These are phyloP conservation scores for Fusarium bactridioides DNA, from an alignment of 2,329 filamentous ascomycete species.

Conservation along the genomic window DNA sequence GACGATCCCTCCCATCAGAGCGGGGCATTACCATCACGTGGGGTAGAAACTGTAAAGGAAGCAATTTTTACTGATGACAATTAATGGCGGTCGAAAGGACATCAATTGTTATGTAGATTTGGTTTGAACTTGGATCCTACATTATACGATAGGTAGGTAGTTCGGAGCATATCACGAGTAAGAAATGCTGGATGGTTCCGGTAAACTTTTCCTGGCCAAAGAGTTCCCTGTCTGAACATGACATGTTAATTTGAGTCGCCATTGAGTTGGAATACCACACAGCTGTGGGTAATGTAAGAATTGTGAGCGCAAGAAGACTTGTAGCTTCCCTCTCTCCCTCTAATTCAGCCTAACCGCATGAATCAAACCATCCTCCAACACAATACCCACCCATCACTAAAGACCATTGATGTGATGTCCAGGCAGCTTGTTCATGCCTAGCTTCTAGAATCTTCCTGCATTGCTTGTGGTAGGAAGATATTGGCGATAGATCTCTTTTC, in stretches of 20 bases:
- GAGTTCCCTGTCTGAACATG: background rate
- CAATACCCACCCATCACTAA: background rate
- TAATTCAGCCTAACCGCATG: background rate
- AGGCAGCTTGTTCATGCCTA: background rate
- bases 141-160: background rate
- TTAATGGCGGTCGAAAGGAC: background rate
- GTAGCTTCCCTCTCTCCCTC: background rate
- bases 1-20: slow-evolving; percentile 23
- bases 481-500: background rate
- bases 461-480: background rate
- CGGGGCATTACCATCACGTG: slow-evolving; percentile 31
- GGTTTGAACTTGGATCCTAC: background rate
- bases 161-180: slow-evolving; percentile 6
- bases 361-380: background rate
- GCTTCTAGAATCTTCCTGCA: background rate
- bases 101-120: background rate
- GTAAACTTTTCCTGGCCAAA: background rate
- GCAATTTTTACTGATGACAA: background rate
- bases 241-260: background rate
- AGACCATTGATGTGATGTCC: background rate
- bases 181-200: background rate
- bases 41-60: background rate
- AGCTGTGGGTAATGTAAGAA: background rate
- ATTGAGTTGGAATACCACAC: background rate
- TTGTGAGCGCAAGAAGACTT: background rate